Base-by-base conservation (phyloP, 2,329 filamentous ascomycete genomes). In the Trichophyton verrucosum region DNA sequence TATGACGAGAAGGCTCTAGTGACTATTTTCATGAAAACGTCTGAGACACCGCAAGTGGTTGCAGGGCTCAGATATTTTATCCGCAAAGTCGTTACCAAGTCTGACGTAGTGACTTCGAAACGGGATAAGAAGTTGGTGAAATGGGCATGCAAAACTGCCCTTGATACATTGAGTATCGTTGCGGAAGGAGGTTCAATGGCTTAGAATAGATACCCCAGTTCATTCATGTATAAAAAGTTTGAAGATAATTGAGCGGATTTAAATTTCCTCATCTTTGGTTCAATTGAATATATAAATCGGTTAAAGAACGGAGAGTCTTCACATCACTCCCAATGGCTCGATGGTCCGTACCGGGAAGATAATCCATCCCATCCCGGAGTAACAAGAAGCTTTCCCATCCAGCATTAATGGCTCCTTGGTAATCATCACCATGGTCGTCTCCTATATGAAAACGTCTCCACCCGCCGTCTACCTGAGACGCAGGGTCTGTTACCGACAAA, bases 11-110 rank as follows among this genome's bases (percentile, higher is more conserved):
- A 78, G 60, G 76, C 78, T 1, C 74, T 95, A 30, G 77, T 82
- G 64, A 84, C 84, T 57, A 75, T 90, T 1, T 89, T 96, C 70
- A 75, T 81, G 17, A 81, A 82, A 9, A 81, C 83, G 0, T 81
- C 82, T 61, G 82, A 84, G 38, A 79, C 83, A 1, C 83, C 85
- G 0, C 82, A 86, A 61, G 81, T 96, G 64, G 83, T 86, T 3
- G 83, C 83, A 61, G 88, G 89, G 0, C 69, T 96, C 65, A 85
- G 88, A 63, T 95, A 86, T 73, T 94, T 96, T 69, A 69, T 97
- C 59, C 83, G 84, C 68, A 91, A 87, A 71, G 82, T 87, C 51
- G 80, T 96, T 15, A 78, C 82, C 3, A 87, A 85, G 70, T 87
- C 86, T 0, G 82, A 83, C 66, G 68, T 80, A 61, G 73, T 76